Evolutionary conservation across 805 yeast species (phyloP), one percentile per base, ranked within the genome.

Genomic region (Dipodascus geniculatus): DNA sequence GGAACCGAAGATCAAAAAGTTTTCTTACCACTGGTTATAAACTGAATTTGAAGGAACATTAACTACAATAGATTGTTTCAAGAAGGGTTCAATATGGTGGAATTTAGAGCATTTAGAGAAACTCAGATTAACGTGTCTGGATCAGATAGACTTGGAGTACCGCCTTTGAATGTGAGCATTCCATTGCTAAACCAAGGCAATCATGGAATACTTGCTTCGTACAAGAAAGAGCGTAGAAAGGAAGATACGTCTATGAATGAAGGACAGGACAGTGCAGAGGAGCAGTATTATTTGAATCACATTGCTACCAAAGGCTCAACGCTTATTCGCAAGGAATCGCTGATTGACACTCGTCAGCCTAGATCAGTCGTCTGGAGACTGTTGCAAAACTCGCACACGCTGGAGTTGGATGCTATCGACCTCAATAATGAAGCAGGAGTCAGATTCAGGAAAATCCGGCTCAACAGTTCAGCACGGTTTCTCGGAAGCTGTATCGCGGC

Each of bases 391-490:
- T 20, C 28, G 17, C 53, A 48, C 3, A 53, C 52, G 31, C 48
- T 60, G n/a, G 60, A 60, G 50, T 52, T 60, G n/a, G 53, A 54
- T n/a, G 55, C 50, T 9, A 35, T 57, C 11, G 62, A 59, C 48
- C 24, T 59, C 22, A 42, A 20, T 22, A 48, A 31, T 33, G 47
- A 22, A 14, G 23, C 44, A 23, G 67, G 67, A 4, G 55, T 71
- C 35, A 58, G 63, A 17, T 64, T 70, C 35, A 74, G 75, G 48
- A 65, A 66, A 9, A 60, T 79, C 6, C 59, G 67, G 51, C 62
- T 79, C 53, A 58, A 60, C 48, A 59, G 75, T 16, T 79, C 81
- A 2, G 71, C 69, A 48, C 48, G 55, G 22, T 60, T 74, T 3
- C 60, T 65, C 35, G 51, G 63, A 0, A 60, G 69, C 48, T 78